Percentiles rank a stretch among this genome's conserved stretches.
Evolutionary conservation across 2,329 filamentous ascomycete species (phyloP).

Genomic region (Periglandula ipomoeae): DNA sequence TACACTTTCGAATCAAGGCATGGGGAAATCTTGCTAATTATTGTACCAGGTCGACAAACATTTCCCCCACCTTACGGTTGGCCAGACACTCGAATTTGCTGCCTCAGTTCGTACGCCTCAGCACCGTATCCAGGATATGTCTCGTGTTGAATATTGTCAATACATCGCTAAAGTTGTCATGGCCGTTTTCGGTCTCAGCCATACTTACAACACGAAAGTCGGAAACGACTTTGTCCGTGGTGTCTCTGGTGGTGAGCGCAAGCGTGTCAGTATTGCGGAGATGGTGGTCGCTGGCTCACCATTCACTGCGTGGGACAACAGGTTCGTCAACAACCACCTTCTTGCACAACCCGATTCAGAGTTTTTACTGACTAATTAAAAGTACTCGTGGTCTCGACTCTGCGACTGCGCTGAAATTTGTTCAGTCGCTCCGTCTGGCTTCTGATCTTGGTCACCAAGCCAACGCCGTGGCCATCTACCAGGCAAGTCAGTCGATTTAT

Average conservation of each 20-base stretch:
- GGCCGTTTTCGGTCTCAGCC: constrained; percentile 62
- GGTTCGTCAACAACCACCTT: constrained; percentile 16
- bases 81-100: constrained; percentile 65
- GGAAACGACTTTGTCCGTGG: constrained; percentile 68
- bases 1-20: background rate
- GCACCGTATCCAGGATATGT: constrained; percentile 53
- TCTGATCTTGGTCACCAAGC: constrained; percentile 55
- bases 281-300: constrained; percentile 57
- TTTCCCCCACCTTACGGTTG: constrained; percentile 69
- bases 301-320: constrained; percentile 60
- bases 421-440: constrained; percentile 53
- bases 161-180: constrained; percentile 60
- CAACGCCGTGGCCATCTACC: constrained; percentile 61
- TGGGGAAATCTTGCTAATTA: background rate
- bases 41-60: constrained; percentile 52
- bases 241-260: constrained; percentile 61
- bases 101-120: constrained; percentile 59
- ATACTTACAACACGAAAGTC: constrained; percentile 64
- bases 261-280: constrained; percentile 76
- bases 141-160: constrained; percentile 47
- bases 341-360: background rate
- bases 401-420: constrained; percentile 64
- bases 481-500: constrained; percentile 61
- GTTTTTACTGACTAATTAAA: background rate
- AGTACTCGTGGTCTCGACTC: constrained; percentile 64